These are phyloP conservation scores for Quercus rubra DNA, from an alignment of 306 rosid genomes.

Conservation along the genomic window DNA sequence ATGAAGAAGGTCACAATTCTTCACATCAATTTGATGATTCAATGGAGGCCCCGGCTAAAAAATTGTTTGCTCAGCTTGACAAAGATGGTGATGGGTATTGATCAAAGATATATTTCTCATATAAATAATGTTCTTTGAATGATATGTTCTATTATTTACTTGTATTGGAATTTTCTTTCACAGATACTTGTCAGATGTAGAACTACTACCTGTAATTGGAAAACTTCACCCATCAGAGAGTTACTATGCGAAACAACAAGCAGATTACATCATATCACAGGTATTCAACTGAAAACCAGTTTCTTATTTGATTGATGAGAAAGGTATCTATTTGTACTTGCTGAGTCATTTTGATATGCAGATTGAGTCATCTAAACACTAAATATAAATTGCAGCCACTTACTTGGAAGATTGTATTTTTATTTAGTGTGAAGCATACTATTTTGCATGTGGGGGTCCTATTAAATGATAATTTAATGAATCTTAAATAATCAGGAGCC, in stretches of 20 bases:
- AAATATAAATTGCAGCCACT: not conserved
- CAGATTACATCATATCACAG: slow-evolving; percentile 89
- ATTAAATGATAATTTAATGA: not conserved
- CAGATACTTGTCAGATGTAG: slow-evolving; percentile 74
- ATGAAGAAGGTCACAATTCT: slow-evolving; percentile 66
- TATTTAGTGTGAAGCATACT: not conserved
- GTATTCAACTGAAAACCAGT: slow-evolving; percentile 28
- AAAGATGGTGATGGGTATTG: slow-evolving; percentile 86
- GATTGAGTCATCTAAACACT: not conserved
- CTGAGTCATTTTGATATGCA: slow-evolving; percentile 9
- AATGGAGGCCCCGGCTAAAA: slow-evolving; percentile 73
- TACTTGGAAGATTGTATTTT: not conserved
- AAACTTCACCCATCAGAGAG: slow-evolving; percentile 95
- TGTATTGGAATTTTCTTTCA: slow-evolving; percentile 19
- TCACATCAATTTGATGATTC: slow-evolving; percentile 55
- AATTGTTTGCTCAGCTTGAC: slow-evolving; percentile 78
- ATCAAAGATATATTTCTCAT: slow-evolving; percentile 13
- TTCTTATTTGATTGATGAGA: not conserved
- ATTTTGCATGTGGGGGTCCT: not conserved
- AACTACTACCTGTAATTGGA: slow-evolving; percentile 76
- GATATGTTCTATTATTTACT: slow-evolving; percentile 17
- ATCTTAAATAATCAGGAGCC: not conserved
- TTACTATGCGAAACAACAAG: slow-evolving; percentile 92
- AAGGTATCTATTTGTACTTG: slow-evolving; percentile 7
- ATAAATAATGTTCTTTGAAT: slow-evolving; percentile 10